These are phyloP conservation scores for Blastobotrys aristatus DNA, from an alignment of 1,139 yeast genomes.

Conservation along the genomic window DNA sequence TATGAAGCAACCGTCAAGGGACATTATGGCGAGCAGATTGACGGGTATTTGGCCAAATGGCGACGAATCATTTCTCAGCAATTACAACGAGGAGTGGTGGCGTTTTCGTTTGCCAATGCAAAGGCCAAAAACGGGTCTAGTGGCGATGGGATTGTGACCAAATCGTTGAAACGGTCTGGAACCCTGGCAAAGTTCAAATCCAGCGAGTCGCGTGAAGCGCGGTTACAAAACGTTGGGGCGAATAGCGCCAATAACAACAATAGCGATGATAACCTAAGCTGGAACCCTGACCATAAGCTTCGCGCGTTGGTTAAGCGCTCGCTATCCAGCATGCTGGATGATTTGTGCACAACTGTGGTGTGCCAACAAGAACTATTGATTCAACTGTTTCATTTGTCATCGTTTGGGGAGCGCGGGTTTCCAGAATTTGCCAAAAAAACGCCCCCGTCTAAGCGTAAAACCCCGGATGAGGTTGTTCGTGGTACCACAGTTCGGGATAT, in stretches of 20 bases:
- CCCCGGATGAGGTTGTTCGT: constrained; percentile 30
- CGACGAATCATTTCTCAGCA: constrained; percentile 16
- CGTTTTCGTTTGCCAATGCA: constrained; percentile 20
- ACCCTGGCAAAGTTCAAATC: constrained; percentile 28
- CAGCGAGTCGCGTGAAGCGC: constrained; percentile 9
- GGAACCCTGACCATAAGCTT: constrained; percentile 25
- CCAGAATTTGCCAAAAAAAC: constrained; percentile 43
- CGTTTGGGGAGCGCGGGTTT: constrained; percentile 44
- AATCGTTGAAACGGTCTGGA: constrained; percentile 31
- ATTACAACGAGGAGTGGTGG: constrained; percentile 19
- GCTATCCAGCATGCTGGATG: constrained; percentile 29
- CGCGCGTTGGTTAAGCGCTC: constrained; percentile 18
- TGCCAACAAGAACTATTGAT: constrained; percentile 64
- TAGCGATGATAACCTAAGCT: constrained; percentile 13
- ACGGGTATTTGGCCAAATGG: constrained; percentile 33
- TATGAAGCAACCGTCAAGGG: constrained; percentile 29
- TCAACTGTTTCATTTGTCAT: constrained; percentile 60
- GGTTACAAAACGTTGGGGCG: not conserved
- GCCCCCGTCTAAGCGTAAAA: constrained; percentile 35
- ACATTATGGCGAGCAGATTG: constrained; percentile 29
- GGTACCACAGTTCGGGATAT: constrained; percentile 34
- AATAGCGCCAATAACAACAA: not conserved
- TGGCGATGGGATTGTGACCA: constrained; percentile 15
- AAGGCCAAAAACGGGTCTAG: not conserved
- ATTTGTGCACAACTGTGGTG: constrained; percentile 41